Evolutionary conservation across 2,329 filamentous ascomycete species (phyloP), one percentile per base, ranked within the genome.

Genomic region (Neonectria coccinea): DNA sequence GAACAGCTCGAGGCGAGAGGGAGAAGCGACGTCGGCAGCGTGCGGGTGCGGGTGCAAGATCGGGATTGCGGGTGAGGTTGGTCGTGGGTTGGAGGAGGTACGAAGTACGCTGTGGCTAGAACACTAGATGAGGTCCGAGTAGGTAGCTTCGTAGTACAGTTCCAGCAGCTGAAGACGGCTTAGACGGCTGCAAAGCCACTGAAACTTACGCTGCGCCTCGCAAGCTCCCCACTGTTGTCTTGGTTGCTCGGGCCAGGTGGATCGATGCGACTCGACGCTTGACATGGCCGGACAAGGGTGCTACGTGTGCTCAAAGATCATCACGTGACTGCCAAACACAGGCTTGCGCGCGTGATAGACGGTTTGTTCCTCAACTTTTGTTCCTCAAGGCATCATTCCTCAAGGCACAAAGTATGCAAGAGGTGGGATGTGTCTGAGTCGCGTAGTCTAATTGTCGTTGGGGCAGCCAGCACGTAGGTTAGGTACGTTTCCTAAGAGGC

Each of bases 151-250:
- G 11, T 51, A 27, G 44, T 39, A 42, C 39, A 42, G 39, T 42
- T 50, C 44, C 31, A 59, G 57, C 51, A 41, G 56, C 56, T 59
- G 55, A 59, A 54, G 39, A 53, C 20, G 50, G 22, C 18, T 65
- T 48, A 42, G 59, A 53, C 58, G 59, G 27, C 33, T 22, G 33
- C 45, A 56, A 48, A 70, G 67, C 71, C 71, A 72, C 71, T 72
- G 55, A 50, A 64, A 72, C 65, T 54, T 52, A 61, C 25, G 65
- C 71, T 73, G 71, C 71, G 71, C 71, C 71, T 71, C 71, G 63
- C 51, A 52, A 64, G 69, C 68, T 62, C 61, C 54, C 65, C 70
- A 62, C 69, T 70, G 55, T 31, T 70, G 55, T 31, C 50, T 18
- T 44, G 44, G 25, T 25, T 25, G 25, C 2, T 25, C 6, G 25